Base-by-base conservation (phyloP, 768 basidiomycete species). In the Leccinum incarnatum region DNA sequence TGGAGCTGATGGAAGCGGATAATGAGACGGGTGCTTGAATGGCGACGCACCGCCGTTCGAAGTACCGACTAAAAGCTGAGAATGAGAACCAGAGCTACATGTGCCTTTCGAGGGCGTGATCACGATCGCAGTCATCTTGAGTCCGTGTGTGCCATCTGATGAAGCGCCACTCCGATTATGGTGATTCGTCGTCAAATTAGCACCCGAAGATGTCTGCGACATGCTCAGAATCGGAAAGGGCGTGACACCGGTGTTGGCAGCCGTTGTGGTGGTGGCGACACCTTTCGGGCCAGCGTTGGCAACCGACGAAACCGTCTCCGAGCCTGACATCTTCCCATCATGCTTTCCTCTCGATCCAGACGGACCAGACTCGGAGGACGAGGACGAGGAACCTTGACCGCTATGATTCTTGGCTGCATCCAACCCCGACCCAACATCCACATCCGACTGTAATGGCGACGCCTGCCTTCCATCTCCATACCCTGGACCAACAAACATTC, bases 221-320 rank as follows among this genome's bases (percentile, higher is more conserved):
- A 55, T 60, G 15, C 51, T 67, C 27, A 68, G 59, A 10, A 68
- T 67, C 14, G 68, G 65, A 19, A 68, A 68, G 4, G 67, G 68
- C 1, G 59, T 64, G 17, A 64, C 34, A 48, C 32, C 5, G 12
- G 17, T 12, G 0, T 30, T 54, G 14, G 34, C 34, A 0, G 51
- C 12, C 34, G 51, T 14, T 21, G 36, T 17, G 36, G 51, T 57
- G 30, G 50, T 23, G 17, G 10, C 17, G 7, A 17, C 7, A 37
- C 32, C n/a, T 36, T 32, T 50, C 8, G 56, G 15, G 32, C 36
- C 36, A 37, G 15, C 14, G 3, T n/a, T 46, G 14, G 66, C 11
- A 25, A 19, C 29, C 6, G 59, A 60, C 19, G 25, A 45, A 36
- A 5, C 14, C 1, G 12, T 32, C 21, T 54, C 61, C 10, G 57